Conservation (phyloP, 2,329 filamentous ascomycete genomes). For the Rhynchosporium secalis region DNA sequence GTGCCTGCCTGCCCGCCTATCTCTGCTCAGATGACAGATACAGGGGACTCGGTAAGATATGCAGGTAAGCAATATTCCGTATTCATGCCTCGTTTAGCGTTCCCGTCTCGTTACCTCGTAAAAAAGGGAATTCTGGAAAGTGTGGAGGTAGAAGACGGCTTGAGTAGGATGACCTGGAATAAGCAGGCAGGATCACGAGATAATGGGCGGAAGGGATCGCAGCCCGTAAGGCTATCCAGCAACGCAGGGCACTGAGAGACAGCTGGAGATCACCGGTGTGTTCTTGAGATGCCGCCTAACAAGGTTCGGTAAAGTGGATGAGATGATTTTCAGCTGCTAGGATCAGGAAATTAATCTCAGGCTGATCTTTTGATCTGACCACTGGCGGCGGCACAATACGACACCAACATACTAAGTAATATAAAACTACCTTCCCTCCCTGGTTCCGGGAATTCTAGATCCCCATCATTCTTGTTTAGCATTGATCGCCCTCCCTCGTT, state of each 20-base stretch:
- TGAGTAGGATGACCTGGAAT: too few species aligned
- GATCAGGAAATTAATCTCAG: background rate
- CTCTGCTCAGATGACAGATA: background rate
- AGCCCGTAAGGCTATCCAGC: background rate
- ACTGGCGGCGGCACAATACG: slow-evolving; percentile 8
- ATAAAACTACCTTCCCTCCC: slow-evolving; percentile 3
- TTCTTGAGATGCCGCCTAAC: background rate
- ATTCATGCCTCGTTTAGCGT: slow-evolving; percentile 6
- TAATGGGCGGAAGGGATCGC: too few species aligned
- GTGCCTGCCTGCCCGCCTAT: background rate
- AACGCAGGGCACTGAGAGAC: too few species aligned
- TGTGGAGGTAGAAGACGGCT: background rate
- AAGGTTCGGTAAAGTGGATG: background rate
- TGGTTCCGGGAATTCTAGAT: background rate
- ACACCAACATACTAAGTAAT: background rate
- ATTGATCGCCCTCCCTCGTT: background rate
- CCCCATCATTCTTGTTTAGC: background rate
- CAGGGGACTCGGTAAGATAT: background rate
- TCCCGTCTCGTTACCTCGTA: background rate
- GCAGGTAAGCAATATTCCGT: slow-evolving; percentile 10
- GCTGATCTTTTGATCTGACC: slow-evolving; percentile 6
- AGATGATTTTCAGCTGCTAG: background rate
- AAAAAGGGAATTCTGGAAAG: background rate
- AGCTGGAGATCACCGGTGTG: too few species aligned
- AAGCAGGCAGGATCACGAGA: too few species aligned